Base-by-base conservation (phyloP, 2,329 filamentous ascomycete genomes). In the Geoglossum cookeanum region DNA sequence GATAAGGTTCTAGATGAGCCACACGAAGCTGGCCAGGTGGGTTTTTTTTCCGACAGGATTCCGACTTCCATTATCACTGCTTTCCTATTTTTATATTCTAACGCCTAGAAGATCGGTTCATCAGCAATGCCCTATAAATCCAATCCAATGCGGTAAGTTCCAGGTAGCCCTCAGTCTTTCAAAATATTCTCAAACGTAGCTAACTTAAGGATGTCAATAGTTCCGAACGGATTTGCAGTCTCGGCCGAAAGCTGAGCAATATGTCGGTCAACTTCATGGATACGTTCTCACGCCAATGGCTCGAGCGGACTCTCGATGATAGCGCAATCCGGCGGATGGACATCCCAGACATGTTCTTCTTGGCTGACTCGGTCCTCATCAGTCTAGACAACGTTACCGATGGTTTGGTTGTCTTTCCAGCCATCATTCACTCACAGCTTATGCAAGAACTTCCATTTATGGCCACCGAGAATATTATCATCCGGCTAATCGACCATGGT, bases 1-100 rank as follows among this genome's bases (percentile, higher is more conserved):
- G 78, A 81, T 71, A 94, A 95, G 75, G 87, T 94, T 69, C 74
- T 92, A 59, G 89, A 94, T 66, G 86, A 90, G 73, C 87, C 86
- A 0, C 87, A 88, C 63, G 85, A 90, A 71, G 81, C 80, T 64
- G 78, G 81, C 62, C 87, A 33, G 32, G 29, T 55, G 22, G 9
- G 4, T 65, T 61, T 7, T 44, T 7, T 3, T 27, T 39, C 3
- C 3, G 35, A 3, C 35, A 7, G 13, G 35, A 37, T 37, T 37
- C 35, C 35, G 7, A 37, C 35, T 37, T 37, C 35, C 35, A 13
- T 13, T 7, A 13, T 37, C 33, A 37, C 35, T 13, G 35, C 3
- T 45, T 32, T 15, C 8, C 7, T 22, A 37, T 17, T 33, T 47
- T 57, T 11, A 47, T 57, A 27, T 62, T 37, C 60, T 60, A 54